These are phyloP conservation scores for Blastocystis hominis DNA, from an alignment of 352 stramenopile species.

Conservation along the genomic window DNA sequence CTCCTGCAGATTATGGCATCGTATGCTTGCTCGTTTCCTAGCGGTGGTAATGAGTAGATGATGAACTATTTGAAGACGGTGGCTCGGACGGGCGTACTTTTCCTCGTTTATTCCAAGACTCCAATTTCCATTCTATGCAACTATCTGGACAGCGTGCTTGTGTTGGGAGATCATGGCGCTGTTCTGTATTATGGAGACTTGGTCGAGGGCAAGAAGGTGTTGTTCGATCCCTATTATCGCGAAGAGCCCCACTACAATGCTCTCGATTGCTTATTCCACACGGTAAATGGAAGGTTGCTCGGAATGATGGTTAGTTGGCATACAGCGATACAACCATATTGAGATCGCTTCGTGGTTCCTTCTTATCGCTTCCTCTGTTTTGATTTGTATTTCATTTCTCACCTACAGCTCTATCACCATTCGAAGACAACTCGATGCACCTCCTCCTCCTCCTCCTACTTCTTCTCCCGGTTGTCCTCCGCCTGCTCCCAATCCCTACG, in stretches of 20 bases:
- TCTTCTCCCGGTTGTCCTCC: neutral
- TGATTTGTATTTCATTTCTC: neutral
- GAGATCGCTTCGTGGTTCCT: neutral
- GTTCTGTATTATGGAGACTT: neutral
- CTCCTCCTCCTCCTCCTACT: neutral
- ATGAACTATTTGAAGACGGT: neutral
- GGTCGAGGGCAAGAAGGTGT: neutral
- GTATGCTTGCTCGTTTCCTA: neutral
- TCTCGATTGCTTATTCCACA: conserved; percentile 9
- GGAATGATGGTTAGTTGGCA: neutral
- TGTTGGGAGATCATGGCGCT: neutral
- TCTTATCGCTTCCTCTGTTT: neutral
- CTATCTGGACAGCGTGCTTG: neutral
- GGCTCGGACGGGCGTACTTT: neutral
- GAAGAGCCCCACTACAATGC: neutral
- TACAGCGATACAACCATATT: neutral
- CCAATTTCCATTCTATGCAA: neutral
- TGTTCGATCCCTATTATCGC: neutral
- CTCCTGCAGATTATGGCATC: neutral
- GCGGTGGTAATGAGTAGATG: neutral
- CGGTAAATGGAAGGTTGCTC: neutral
- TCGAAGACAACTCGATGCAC: neutral
- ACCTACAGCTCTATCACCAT: neutral
- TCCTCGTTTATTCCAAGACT: conserved; percentile 20
- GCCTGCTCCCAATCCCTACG: neutral